These are phyloP conservation scores for Lasiodiplodia hormozganensis DNA, from an alignment of 2,329 filamentous ascomycete species.

Conservation along the genomic window DNA sequence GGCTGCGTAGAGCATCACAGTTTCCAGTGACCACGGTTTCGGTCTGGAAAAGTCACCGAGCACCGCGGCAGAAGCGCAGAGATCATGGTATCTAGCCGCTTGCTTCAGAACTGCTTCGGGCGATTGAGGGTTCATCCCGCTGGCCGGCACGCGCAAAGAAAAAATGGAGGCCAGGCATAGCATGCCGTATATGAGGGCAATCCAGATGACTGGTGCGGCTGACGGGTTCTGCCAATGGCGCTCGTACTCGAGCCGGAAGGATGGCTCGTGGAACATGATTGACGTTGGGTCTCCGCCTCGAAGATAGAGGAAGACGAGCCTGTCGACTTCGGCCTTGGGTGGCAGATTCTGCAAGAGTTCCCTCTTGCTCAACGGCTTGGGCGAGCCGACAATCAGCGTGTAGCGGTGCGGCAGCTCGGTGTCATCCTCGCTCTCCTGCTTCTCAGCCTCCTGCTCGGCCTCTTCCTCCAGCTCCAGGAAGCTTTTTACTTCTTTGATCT, in stretches of 20 bases:
- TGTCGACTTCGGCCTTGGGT: constrained; percentile 39
- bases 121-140: not conserved
- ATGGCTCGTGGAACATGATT: constrained; percentile 36
- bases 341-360: constrained; percentile 33
- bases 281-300: constrained; percentile 37
- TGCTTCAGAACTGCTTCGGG: constrained; percentile 28
- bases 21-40: constrained; percentile 39
- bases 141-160: constrained; percentile 33
- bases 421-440: constrained; percentile 10
- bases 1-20: constrained; percentile 31
- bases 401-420: constrained; percentile 12
- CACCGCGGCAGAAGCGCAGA: constrained; percentile 38
- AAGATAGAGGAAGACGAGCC: constrained; percentile 39
- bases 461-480: constrained; percentile 33
- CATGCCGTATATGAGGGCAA: constrained; percentile 57
- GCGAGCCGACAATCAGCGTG: constrained; percentile 23
- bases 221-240: constrained; percentile 53
- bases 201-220: constrained; percentile 51
- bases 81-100: constrained; percentile 40
- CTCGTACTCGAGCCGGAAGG: constrained; percentile 46
- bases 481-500: constrained; percentile 40
- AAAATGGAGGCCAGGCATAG: constrained; percentile 50
- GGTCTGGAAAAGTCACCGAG: constrained; percentile 44
- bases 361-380: constrained; percentile 36
- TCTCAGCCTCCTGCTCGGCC: constrained; percentile 32